phyloP scores from a whole-genome alignment of 2,329 filamentous ascomycete species.

The Thelonectria rubi region DNA sequence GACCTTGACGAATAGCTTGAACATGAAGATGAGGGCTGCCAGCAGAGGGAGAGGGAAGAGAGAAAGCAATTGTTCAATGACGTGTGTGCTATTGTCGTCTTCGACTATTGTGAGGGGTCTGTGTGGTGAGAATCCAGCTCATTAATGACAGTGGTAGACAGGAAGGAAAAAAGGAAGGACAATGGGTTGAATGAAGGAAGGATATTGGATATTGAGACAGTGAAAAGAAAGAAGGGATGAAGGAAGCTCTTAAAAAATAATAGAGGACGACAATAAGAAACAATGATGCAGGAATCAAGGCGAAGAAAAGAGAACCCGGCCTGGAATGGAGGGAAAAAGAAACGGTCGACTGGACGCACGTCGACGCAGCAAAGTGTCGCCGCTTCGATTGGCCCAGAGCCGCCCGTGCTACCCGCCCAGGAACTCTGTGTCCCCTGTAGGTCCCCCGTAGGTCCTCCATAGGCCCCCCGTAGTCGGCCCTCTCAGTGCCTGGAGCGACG shows the following conservation, averaged over 20 bases:
- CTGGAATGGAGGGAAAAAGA: neutral
- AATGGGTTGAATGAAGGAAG: constrained; percentile 19
- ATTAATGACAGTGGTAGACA: constrained; percentile 8
- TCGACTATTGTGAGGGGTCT: neutral
- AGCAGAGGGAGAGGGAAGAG: neutral
- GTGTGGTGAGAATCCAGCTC: constrained; percentile 15
- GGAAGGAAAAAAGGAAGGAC: constrained; percentile 10
- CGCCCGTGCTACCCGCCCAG: constrained; percentile 18
- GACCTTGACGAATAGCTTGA: constrained; percentile 24
- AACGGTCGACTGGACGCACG: neutral
- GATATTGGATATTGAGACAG: constrained; percentile 5
- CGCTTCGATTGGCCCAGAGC: neutral
- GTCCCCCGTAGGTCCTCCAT: neutral
- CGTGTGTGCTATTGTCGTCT: neutral
- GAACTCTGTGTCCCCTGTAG: constrained; percentile 12
- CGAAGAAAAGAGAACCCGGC: neutral
- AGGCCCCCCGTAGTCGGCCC: neutral
- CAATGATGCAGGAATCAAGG: neutral
- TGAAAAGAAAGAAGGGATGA: neutral
- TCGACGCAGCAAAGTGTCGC: neutral
- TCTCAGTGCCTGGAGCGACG: too few species aligned
- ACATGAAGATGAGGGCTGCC: constrained; percentile 14
- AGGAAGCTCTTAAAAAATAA: constrained; percentile 14
- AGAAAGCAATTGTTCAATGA: neutral
- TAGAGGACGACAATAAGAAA: constrained; percentile 17